Evolutionary conservation across 2,329 filamentous ascomycete genomes (phyloP).

Genomic region (Paecilomyces formosus): DNA sequence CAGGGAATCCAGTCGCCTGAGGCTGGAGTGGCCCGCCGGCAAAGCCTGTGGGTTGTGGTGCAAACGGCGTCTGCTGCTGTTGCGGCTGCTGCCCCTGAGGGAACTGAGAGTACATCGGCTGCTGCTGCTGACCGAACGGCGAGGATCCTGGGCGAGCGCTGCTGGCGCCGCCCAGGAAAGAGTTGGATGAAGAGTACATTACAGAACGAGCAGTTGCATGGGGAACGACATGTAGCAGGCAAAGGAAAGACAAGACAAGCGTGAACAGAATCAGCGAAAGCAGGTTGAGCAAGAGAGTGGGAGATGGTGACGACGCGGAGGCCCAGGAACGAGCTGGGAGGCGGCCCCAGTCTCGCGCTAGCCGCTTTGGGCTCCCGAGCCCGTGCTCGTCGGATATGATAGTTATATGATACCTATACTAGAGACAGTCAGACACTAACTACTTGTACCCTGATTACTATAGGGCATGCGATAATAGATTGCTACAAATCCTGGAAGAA

Average conservation of each 20-base stretch:
- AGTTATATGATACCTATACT: too few relatives aligned
- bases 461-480: too few relatives aligned
- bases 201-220: slow-evolving; percentile 19
- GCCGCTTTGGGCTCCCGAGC: not conserved
- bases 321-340: slow-evolving; percentile 12
- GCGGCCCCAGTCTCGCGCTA: slow-evolving; percentile 16
- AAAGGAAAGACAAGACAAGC: slow-evolving; percentile 18
- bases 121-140: slow-evolving; percentile 51
- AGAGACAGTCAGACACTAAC: too few relatives aligned
- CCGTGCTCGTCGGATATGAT: not conserved
- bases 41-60: slow-evolving; percentile 49
- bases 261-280: slow-evolving; percentile 7
- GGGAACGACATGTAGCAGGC: slow-evolving; percentile 11
- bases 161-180: slow-evolving; percentile 72
- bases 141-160: slow-evolving; percentile 63
- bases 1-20: slow-evolving; percentile 61
- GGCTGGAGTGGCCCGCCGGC: slow-evolving; percentile 50
- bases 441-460: too few relatives aligned
- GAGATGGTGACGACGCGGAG: slow-evolving; percentile 12
- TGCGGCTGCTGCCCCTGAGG: slow-evolving; percentile 40
- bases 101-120: slow-evolving; percentile 39
- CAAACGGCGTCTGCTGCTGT: slow-evolving; percentile 50
- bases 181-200: slow-evolving; percentile 90
- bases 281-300: slow-evolving; percentile 4
- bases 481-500: too few relatives aligned